These are phyloP conservation scores for Ustilago tritici DNA, from an alignment of 1,284 basidiomycete species.

Conservation along the genomic window DNA sequence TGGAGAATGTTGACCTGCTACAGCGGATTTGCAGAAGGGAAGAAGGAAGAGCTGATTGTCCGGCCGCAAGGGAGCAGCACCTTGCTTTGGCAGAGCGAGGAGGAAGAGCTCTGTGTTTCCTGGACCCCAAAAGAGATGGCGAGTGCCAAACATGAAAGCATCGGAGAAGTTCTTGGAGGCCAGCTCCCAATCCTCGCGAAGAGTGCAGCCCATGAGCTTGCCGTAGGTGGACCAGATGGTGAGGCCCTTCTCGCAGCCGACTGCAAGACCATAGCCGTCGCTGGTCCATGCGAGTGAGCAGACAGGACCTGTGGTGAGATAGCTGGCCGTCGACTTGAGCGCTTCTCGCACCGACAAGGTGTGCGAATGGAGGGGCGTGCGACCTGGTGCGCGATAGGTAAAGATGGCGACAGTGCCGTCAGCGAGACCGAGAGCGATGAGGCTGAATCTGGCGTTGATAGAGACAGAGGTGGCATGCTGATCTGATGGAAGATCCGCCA, in stretches of 20 bases:
- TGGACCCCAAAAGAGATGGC: constrained; percentile 66
- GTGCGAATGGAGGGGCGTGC: constrained; percentile 61
- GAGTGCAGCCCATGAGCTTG: constrained; percentile 79
- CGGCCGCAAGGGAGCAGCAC: constrained; percentile 14
- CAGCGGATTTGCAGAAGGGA: constrained; percentile 94
- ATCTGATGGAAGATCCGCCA: constrained; percentile 70
- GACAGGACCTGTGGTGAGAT: constrained; percentile 77
- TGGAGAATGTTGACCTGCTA: constrained; percentile 89
- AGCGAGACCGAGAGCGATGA: constrained; percentile 83
- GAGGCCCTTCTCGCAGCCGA: constrained; percentile 91
- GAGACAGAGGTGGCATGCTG: constrained; percentile 76
- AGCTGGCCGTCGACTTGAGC: constrained; percentile 68
- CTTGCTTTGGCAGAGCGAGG: constrained; percentile 32
- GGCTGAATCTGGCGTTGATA: constrained; percentile 85
- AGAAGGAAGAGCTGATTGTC: constrained; percentile 55
- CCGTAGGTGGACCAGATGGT: constrained; percentile 92
- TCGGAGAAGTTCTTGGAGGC: constrained; percentile 74
- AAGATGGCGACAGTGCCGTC: constrained; percentile 72
- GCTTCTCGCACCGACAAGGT: constrained; percentile 63
- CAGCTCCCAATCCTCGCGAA: constrained; percentile 78
- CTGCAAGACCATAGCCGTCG: constrained; percentile 98
- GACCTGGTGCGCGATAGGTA: constrained; percentile 54
- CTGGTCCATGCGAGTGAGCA: constrained; percentile 76
- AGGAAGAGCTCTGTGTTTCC: constrained; percentile 61
- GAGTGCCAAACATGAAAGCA: constrained; percentile 83